Conservation (phyloP, 1,139 yeast genomes). For the Zygotorulaspora mrakii region DNA sequence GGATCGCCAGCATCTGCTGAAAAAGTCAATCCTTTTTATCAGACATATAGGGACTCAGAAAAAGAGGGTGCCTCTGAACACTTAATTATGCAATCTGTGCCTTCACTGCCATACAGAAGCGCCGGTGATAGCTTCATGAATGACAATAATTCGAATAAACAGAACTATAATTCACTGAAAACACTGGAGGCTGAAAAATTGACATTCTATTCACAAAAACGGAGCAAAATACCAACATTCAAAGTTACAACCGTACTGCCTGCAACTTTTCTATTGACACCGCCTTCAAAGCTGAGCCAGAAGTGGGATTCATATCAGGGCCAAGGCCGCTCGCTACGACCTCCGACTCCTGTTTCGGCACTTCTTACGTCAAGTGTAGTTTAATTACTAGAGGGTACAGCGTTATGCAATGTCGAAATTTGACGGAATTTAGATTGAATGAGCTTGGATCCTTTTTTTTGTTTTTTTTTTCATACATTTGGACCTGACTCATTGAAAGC, state of each 20-base stretch:
- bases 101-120: conserved; percentile 9
- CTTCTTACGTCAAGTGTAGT: conserved; percentile 13
- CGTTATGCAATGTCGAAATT: background rate
- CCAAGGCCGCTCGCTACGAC: conserved; percentile 14
- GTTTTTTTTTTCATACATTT: too few species aligned
- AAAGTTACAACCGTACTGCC: conserved; percentile 4
- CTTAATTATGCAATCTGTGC: conserved; percentile 11
- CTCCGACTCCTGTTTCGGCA: conserved; percentile 27
- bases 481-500: too few species aligned
- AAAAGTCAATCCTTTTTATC: conserved; percentile 30
- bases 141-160: conserved; percentile 1
- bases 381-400: background rate
- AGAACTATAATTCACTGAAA: conserved; percentile 6
- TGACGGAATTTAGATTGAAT: background rate
- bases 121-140: conserved; percentile 7
- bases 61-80: conserved; percentile 7
- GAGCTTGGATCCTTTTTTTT: too few species aligned
- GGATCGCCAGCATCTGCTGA: conserved; percentile 39
- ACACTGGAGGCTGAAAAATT: conserved; percentile 12
- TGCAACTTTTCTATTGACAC: conserved; percentile 3
- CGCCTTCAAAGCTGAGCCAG: conserved; percentile 4
- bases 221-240: conserved; percentile 18
- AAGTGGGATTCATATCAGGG: conserved; percentile 19
- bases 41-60: conserved; percentile 7
- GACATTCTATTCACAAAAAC: conserved; percentile 11